These are phyloP conservation scores for Persicaria maculosa DNA, from an alignment of 148 eudicot species.

Conservation along the genomic window DNA sequence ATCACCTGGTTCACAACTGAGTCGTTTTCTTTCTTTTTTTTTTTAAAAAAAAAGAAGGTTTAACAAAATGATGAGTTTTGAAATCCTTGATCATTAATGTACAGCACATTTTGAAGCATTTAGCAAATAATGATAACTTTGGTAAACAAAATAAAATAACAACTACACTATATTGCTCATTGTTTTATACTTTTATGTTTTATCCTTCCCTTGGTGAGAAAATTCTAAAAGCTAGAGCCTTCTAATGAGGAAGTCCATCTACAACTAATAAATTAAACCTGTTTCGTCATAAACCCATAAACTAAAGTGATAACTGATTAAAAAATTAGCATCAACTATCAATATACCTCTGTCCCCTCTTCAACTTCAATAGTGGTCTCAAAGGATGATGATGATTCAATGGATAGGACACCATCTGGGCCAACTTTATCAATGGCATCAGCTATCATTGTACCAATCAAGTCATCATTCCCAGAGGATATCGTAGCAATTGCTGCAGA, in stretches of 20 bases:
- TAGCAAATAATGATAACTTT: neutral
- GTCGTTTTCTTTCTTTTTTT: neutral
- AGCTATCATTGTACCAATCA: conserved; percentile 90
- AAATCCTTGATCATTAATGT: neutral
- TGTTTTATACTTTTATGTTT: neutral
- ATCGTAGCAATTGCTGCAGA: conserved; percentile 82
- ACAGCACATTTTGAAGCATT: neutral
- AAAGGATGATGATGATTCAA: conserved; percentile 95
- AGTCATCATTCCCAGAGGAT: conserved; percentile 93
- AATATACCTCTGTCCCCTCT: conserved; percentile 93
- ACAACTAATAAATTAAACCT: neutral
- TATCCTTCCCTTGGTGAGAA: no score
- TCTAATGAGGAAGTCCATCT: no score
- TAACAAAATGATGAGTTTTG: neutral
- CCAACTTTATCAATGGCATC: conserved; percentile 99
- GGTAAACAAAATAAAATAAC: no score
- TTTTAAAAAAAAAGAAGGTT: no score
- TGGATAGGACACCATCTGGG: conserved; percentile 92
- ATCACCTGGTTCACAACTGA: neutral
- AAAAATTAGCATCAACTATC: neutral
- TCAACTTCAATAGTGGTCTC: conserved; percentile 97
- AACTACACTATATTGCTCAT: neutral
- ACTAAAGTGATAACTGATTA: neutral
- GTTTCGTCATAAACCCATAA: neutral
- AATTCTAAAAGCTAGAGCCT: no score